Base-by-base conservation (phyloP, 805 yeast species). In the Kazachstania martiniae region DNA sequence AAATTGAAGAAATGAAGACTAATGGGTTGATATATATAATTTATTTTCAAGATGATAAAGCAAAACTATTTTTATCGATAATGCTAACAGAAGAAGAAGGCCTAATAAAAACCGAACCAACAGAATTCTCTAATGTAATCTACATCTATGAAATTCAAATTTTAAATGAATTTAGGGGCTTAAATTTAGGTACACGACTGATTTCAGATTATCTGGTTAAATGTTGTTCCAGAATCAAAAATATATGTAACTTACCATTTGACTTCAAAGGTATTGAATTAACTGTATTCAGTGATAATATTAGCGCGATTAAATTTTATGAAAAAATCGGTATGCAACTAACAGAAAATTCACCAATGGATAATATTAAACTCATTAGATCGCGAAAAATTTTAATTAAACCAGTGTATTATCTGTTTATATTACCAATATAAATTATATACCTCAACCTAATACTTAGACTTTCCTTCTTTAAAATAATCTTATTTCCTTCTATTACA, bases 141-240 rank as follows among this genome's bases (percentile, higher is more conserved):
- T 54, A 51, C 34, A 34, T 54, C 14, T 53, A 53, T 38, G 59
- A 54, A 26, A 43, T 54, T 18, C 59, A 54, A 26, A 29, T 51
- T n/a, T 25, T 37, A 6, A 29, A 36, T n/a, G 12, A 14, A 3
- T 22, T 33, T 13, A 46, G 44, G 18, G 35, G 44, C 9, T 40
- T 35, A 21, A 43, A 45, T 9, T 22, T 54, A 19, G 59, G 58
- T 8, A 24, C 30, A 8, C 28, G 25, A 26, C 31, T 49, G 12
- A 4, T 52, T 12, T 23, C 18, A 12, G 28, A 17, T 12, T 27
- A 36, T 21, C 29, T 32, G 8, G 3, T 18, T 4, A 10, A 15
- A 24, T 31, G 29, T 25, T 21, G 28, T 19, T 19, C 9, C 22
- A 10, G 9, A 19, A 19, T 8, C 10, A 8, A 19, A 19, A 10